phyloP scores from a whole-genome alignment of 2,329 filamentous ascomycete genomes.

The Fusarium chlamydosporum region DNA sequence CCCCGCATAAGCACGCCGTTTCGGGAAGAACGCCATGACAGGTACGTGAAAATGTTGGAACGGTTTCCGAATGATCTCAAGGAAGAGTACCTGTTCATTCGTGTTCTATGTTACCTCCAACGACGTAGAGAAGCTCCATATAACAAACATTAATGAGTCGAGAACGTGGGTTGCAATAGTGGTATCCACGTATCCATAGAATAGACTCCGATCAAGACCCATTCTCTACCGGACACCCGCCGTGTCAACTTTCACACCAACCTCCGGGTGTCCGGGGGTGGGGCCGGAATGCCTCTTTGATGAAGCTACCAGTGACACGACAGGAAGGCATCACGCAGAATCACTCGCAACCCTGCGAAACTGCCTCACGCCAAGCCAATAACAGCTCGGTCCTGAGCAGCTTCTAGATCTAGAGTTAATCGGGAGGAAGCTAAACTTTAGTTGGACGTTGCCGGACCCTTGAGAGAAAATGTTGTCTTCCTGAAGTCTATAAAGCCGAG shows the following conservation, averaged over 20 bases:
- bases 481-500: slow-evolving; percentile 38
- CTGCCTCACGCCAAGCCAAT: slow-evolving; percentile 42
- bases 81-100: neutral
- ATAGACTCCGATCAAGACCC: neutral
- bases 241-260: slow-evolving; percentile 33
- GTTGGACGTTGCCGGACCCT: slow-evolving; percentile 25
- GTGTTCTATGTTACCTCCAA: neutral
- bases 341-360: slow-evolving; percentile 36
- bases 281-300: slow-evolving; percentile 17
- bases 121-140: neutral
- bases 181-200: neutral
- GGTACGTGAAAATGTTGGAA: slow-evolving; percentile 13
- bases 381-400: slow-evolving; percentile 20
- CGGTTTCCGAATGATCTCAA: neutral
- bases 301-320: slow-evolving; percentile 21
- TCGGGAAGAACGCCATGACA: neutral
- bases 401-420: slow-evolving; percentile 21
- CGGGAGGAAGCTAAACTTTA: slow-evolving; percentile 14
- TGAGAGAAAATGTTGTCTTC: slow-evolving; percentile 4
- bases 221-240: slow-evolving; percentile 30
- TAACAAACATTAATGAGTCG: no score
- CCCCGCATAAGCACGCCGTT: slow-evolving; percentile 26
- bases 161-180: neutral
- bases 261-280: slow-evolving; percentile 35
- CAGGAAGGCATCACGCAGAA: slow-evolving; percentile 11